A percentile compares a stretch with the other conserved stretches of the same genome.
phyloP scores from a whole-genome alignment of 2,329 filamentous ascomycete genomes.

The Aspergillus persii region DNA sequence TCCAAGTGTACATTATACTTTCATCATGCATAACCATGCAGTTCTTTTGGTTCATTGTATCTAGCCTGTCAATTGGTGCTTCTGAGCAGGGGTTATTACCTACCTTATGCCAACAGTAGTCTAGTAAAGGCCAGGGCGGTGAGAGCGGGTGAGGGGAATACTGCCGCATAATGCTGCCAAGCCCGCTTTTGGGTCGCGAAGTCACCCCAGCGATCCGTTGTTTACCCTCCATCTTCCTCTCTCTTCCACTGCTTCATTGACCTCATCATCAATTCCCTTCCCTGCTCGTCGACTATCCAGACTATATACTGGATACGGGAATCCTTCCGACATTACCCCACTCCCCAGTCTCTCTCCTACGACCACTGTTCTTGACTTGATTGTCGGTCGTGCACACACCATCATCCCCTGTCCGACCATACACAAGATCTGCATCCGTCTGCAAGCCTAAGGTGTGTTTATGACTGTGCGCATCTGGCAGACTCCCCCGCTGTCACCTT shows the following conservation, averaged over 20 bases:
- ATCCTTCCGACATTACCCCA: neutral
- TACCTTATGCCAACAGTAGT: neutral
- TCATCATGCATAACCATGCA: neutral
- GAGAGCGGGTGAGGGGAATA: neutral
- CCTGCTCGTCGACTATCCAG: neutral
- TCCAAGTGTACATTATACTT: conserved; percentile 2
- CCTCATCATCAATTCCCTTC: neutral
- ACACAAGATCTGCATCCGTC: conserved; percentile 18
- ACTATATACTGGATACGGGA: neutral
- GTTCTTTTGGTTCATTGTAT: neutral
- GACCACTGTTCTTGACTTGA: neutral
- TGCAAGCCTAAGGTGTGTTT: conserved; percentile 17
- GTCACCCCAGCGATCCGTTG: conserved; percentile 26
- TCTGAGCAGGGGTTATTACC: neutral
- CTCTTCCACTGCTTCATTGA: neutral
- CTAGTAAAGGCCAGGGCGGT: neutral
- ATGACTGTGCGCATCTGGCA: neutral
- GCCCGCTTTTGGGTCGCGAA: conserved; percentile 17
- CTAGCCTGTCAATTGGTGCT: neutral
- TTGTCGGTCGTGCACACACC: conserved; percentile 1
- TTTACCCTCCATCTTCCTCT: conserved; percentile 15
- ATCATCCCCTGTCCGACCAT: conserved; percentile 13
- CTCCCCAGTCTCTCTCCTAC: neutral
- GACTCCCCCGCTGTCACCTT: neutral
- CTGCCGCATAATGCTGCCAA: conserved; percentile 6